Evolutionary conservation across 768 basidiomycete genomes (phyloP), one percentile per base, ranked within the genome.

Genomic region (Trametes meyenii): DNA sequence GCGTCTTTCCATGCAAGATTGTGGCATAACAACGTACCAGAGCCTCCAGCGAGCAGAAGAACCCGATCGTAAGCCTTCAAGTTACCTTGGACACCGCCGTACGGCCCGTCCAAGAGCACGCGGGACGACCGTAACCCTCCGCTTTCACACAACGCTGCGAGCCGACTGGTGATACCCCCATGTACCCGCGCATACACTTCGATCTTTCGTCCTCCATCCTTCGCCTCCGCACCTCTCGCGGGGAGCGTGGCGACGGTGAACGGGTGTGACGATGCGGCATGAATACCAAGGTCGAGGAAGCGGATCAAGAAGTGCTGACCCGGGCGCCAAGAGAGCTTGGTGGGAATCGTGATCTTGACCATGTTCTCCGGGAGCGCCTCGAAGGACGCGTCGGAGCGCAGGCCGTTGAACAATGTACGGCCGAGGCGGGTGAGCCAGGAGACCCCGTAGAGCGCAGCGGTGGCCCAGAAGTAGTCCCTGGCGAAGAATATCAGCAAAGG

Each of bases 271-370:
- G 71, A 70, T 53, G 72, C 61, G 2, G 72, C 60, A 42, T 71
- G 66, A 3, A 67, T 60, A 11, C 64, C 66, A 13, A 66, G 55
- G n/a, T 65, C 55, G 35, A 69, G 49, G 61, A 73, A 71, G 19
- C 71, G 69, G 24, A 73, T 49, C 42, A 72, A 72, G 62, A 70
- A 69, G 56, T 72, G 73, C 57, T 77, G 73, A 33, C 74, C 75
- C 0, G 74, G 71, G 6, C 50, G 36, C 76, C 77, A 77, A 46
- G 42, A 67, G 55, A 75, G 61, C 23, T 66, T 61, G 12, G 61
- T 55, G 16, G 71, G 69, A 36, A 74, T 53, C 51, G 62, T 55
- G 43, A 73, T 35, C 55, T 65, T 62, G 54, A 74, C 67, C 45
- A 68, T 61, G 44, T 71, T 49, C 39, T 66, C 71, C 26, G 73